Conservation (phyloP, 805 yeast species). For the Starmerella floris region DNA sequence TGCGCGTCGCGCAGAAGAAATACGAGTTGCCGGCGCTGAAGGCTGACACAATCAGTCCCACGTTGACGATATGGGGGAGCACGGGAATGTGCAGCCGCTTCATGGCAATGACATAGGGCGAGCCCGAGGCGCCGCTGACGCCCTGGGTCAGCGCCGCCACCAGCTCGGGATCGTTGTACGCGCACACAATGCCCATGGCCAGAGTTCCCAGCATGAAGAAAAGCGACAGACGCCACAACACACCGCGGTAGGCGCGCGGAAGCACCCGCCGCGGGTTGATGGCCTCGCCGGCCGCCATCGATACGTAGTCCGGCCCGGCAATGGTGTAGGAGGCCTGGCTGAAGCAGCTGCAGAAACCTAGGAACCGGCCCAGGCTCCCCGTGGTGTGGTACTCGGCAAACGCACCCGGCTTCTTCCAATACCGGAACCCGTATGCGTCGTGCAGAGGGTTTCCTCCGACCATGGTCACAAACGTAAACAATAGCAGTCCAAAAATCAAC, state of each 20-base stretch:
- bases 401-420: slow-evolving; percentile 43
- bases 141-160: slow-evolving; percentile 44
- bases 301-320: slow-evolving; percentile 76
- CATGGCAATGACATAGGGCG: slow-evolving; percentile 80
- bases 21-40: slow-evolving; percentile 78
- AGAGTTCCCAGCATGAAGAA: slow-evolving; percentile 64
- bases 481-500: slow-evolving; percentile 58
- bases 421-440: slow-evolving; percentile 47
- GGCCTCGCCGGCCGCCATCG: slow-evolving; percentile 78
- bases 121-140: slow-evolving; percentile 64
- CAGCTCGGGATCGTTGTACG: slow-evolving; percentile 52
- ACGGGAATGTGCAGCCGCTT: slow-evolving; percentile 43
- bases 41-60: slow-evolving; percentile 56
- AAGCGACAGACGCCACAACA: slow-evolving; percentile 51
- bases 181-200: slow-evolving; percentile 64
- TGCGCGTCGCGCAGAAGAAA: slow-evolving; percentile 56
- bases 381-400: slow-evolving; percentile 41
- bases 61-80: slow-evolving; percentile 69
- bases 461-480: slow-evolving; percentile 71
- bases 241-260: slow-evolving; percentile 69
- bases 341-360: slow-evolving; percentile 59
- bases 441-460: slow-evolving; percentile 73
- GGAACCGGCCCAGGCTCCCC: slow-evolving; percentile 51
- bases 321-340: slow-evolving; percentile 64
- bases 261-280: slow-evolving; percentile 54